These are phyloP conservation scores for Firmiana major DNA, from an alignment of 345 rosid genomes.

Conservation along the genomic window DNA sequence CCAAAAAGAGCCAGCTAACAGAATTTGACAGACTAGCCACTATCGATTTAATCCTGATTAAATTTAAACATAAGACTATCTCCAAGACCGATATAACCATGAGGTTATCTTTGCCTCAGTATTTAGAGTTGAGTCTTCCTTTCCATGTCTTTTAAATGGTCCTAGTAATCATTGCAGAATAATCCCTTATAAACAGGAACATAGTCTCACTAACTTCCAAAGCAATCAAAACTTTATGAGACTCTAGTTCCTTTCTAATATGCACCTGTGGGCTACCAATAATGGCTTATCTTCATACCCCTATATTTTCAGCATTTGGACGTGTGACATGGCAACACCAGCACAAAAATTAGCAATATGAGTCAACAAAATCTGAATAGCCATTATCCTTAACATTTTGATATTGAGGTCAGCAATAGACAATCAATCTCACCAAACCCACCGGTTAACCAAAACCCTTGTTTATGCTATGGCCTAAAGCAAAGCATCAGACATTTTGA, in stretches of 20 bases:
- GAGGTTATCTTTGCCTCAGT: background rate
- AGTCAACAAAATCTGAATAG: background rate
- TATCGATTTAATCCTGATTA: background rate
- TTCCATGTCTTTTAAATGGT: background rate
- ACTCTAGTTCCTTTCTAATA: background rate
- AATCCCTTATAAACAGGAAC: background rate
- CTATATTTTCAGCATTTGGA: background rate
- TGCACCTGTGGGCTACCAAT: background rate
- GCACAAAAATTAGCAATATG: background rate
- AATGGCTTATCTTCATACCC: background rate
- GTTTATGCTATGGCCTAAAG: constrained; percentile 4
- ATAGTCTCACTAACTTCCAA: background rate
- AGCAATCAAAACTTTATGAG: background rate
- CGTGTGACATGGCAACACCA: background rate
- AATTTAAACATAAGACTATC: background rate
- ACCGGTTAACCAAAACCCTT: background rate
- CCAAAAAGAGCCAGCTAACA: background rate
- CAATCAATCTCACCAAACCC: background rate
- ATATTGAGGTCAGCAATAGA: background rate
- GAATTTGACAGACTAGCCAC: background rate
- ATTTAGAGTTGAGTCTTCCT: constrained; percentile 1
- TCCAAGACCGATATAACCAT: background rate
- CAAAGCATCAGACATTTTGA: background rate
- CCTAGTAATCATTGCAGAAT: background rate
- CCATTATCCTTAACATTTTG: background rate